phyloP scores from a whole-genome alignment of 768 basidiomycete species.

The Tylopilus subfusipes region DNA sequence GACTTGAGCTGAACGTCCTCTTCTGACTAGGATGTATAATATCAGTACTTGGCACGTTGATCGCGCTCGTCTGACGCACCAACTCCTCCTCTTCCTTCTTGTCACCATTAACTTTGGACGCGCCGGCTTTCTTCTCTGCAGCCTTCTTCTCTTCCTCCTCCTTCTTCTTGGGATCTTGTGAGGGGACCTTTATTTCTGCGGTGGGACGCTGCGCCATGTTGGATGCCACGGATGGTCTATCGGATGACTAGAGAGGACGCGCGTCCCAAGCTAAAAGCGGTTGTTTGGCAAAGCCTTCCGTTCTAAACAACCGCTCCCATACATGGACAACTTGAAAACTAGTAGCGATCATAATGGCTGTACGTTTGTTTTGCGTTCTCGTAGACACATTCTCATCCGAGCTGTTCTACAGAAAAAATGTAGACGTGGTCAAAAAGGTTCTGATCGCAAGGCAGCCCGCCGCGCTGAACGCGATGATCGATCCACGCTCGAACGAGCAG shows the following conservation, averaged over 20 bases:
- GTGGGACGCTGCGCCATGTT: constrained; percentile 59
- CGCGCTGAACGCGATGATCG: constrained; percentile 37
- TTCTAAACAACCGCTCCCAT: constrained; percentile 29
- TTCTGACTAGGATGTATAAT: constrained; percentile 60
- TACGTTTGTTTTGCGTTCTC: constrained; percentile 4
- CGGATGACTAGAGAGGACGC: constrained; percentile 24
- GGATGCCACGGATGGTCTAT: constrained; percentile 9
- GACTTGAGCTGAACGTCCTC: constrained; percentile 91
- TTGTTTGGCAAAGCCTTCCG: constrained; percentile 31
- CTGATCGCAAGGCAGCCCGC: constrained; percentile 10
- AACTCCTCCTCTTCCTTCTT: constrained; percentile 68
- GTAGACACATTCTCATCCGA: not conserved
- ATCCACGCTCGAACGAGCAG: constrained; percentile 51
- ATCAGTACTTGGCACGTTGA: constrained; percentile 9
- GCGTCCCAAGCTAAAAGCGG: constrained; percentile 31
- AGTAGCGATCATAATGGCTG: constrained; percentile 12
- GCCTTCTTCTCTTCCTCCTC: constrained; percentile 38
- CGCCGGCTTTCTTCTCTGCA: constrained; percentile 50
- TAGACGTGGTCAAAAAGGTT: constrained; percentile 12
- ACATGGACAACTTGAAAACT: not conserved
- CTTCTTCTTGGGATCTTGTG: constrained; percentile 73
- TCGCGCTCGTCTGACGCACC: constrained; percentile 46
- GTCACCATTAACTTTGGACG: constrained; percentile 55
- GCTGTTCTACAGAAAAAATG: constrained; percentile 13
- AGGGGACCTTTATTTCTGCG: constrained; percentile 58